These are phyloP conservation scores for Ulota crispa DNA, from an alignment of 225 moss, liverwort and hornwort genomes.

Conservation along the genomic window DNA sequence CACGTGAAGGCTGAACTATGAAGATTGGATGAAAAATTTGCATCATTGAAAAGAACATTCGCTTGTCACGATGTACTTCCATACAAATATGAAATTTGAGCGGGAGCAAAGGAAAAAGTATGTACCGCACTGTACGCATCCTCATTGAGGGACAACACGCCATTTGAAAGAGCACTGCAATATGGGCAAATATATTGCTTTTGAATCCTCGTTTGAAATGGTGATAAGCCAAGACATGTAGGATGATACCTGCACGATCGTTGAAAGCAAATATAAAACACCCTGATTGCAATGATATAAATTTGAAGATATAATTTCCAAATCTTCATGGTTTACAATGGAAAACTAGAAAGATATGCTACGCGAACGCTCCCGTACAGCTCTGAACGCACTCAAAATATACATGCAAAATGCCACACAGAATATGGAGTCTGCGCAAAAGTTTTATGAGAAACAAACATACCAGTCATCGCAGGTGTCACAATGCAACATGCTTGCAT, in stretches of 20 bases:
- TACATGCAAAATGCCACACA: not conserved
- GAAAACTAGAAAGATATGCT: not conserved
- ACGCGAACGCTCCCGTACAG: not conserved
- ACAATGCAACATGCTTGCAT: slow-evolving; percentile 73
- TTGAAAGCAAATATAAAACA: not conserved
- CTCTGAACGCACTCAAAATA: not conserved
- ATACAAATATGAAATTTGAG: not conserved
- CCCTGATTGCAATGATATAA: not conserved
- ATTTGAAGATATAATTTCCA: not conserved
- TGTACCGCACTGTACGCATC: slow-evolving; percentile 64
- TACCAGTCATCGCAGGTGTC: slow-evolving; percentile 84
- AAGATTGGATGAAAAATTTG: not conserved
- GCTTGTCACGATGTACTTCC: not conserved
- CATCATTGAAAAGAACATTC: not conserved
- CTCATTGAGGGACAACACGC: slow-evolving; percentile 51
- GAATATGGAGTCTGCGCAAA: not conserved
- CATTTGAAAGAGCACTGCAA: slow-evolving; percentile 71
- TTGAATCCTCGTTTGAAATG: slow-evolving; percentile 72
- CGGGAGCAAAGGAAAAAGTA: not conserved
- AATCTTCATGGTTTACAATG: not conserved
- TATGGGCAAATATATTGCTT: slow-evolving; percentile 86
- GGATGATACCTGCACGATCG: slow-evolving; percentile 78
- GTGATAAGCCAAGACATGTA: slow-evolving; percentile 66
- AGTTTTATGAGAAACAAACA: not conserved
- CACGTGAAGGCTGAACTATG: not conserved